Evolutionary conservation across 192 early-diverging fungal genomes (phyloP), one percentile per base, ranked within the genome.

Genomic region (Gamsiella multidivaricata): DNA sequence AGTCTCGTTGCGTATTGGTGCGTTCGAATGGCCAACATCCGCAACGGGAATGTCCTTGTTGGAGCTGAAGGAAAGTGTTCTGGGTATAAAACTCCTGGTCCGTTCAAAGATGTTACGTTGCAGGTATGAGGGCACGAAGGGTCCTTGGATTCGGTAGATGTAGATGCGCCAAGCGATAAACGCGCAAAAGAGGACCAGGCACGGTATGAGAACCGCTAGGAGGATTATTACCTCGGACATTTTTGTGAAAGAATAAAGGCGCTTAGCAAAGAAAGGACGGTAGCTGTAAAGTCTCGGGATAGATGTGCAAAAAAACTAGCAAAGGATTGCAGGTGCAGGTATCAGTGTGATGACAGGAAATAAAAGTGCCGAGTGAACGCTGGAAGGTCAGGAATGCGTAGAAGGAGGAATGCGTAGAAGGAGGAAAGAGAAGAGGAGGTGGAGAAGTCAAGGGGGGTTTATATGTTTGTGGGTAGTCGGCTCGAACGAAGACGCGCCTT

Each of bases 61-160:
- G 23, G 31, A 47, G 23, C 39, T 46, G 7, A 56, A 43, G 15
- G 68, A 61, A n/a, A 61, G 51, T 18, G 68, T 64, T 22, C 55
- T 54, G 26, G 71, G 57, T 22, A 62, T 25, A 12, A 76, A 50
- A 54, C 73, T 76, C 6, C 45, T 22, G 22, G 73, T 68, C 9
- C 73, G 63, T 0, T 50, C 59, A 76, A 76, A 76, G 51, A 76
- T 32, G 34, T 76, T 76, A 31, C 64, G 65, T 33, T 55, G 73
- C 14, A 76, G 57, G 36, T 45, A 61, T 34, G 52, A 22, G 3
- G 73, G 73, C 32, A 76, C 18, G 20, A 49, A 32, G 12, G 73
- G 64, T 25, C 73, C 58, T 18, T 36, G 64, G 34, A 65, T 76
- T 41, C 54, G 50, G 59, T 68, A 68, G 46, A 67, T 32, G 25